Evolutionary conservation across 129 eudicot genomes (phyloP).

Genomic region (Lonicera japonica): DNA sequence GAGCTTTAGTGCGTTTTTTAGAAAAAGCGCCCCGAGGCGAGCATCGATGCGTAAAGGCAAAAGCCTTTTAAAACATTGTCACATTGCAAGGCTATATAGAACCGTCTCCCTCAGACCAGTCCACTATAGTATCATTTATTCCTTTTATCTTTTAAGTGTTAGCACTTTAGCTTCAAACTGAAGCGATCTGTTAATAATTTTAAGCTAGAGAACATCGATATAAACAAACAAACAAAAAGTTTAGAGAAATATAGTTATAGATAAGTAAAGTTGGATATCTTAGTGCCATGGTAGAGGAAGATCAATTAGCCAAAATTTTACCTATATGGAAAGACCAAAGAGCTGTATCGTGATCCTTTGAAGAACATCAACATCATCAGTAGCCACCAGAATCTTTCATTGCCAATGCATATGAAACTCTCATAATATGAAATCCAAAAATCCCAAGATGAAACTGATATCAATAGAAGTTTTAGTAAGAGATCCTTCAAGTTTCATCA

Average conservation of each 20-base stretch:
- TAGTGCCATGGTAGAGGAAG: not conserved
- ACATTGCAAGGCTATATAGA: no score
- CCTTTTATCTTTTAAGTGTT: no score
- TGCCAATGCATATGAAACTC: slow-evolving; percentile 2
- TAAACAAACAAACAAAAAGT: no score
- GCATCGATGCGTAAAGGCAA: no score
- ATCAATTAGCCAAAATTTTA: slow-evolving; percentile 12
- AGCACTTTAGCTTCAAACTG: no score
- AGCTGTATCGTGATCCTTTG: slow-evolving; percentile 71
- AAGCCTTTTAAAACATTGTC: no score
- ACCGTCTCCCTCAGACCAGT: no score
- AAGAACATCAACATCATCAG: slow-evolving; percentile 67
- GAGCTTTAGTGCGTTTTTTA: no score
- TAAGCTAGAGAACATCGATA: no score
- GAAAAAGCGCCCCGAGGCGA: no score
- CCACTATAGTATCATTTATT: no score
- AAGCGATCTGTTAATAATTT: no score
- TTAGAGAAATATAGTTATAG: not conserved
- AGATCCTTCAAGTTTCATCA: not conserved
- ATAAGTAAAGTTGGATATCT: not conserved
- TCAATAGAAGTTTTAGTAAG: not conserved
- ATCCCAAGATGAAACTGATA: slow-evolving; percentile 1
- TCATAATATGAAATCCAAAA: not conserved
- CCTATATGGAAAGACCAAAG: slow-evolving; percentile 65
- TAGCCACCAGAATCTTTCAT: slow-evolving; percentile 77